A percentile compares a stretch with the other conserved stretches of the same genome.
Evolutionary conservation across 768 basidiomycete genomes (phyloP).

Genomic region (Mycena leptocephala): DNA sequence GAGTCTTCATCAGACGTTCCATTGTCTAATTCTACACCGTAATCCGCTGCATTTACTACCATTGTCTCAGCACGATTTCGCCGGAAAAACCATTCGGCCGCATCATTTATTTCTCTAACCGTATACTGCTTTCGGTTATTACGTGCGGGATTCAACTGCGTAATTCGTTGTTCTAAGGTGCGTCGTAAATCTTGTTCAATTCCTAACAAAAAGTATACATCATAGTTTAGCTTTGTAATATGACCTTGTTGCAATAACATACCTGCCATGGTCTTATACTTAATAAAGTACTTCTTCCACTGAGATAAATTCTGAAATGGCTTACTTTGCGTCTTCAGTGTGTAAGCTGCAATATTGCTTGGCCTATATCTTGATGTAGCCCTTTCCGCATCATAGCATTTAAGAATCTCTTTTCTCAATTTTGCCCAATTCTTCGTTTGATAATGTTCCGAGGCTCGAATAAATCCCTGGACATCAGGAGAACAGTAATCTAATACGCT

Average conservation of each 20-base stretch:
- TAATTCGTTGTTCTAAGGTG: too few relatives aligned
- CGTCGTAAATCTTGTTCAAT: too few relatives aligned
- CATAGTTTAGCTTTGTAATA: too few relatives aligned
- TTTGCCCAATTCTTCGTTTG: background rate
- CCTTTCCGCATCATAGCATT: background rate
- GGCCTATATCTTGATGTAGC: background rate
- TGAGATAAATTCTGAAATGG: background rate
- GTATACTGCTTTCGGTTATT: background rate
- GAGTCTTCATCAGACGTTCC: too few relatives aligned
- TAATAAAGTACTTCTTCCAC: too few relatives aligned
- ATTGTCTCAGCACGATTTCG: background rate
- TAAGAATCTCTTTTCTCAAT: background rate
- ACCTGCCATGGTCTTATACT: too few relatives aligned
- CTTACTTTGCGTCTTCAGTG: background rate
- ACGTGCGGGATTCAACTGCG: too few relatives aligned
- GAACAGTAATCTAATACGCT: too few relatives aligned
- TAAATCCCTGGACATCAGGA: too few relatives aligned
- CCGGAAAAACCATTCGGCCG: constrained; percentile 8
- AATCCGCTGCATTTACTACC: background rate
- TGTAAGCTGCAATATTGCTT: background rate
- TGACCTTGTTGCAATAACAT: too few relatives aligned
- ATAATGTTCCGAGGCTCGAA: too few relatives aligned
- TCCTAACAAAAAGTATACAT: too few relatives aligned
- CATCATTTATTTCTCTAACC: background rate
- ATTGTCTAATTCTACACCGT: background rate